Evolutionary conservation across 495 filamentous ascomycete species (phyloP), one percentile per base, ranked within the genome.

Genomic region (Xeromyces bisporus): DNA sequence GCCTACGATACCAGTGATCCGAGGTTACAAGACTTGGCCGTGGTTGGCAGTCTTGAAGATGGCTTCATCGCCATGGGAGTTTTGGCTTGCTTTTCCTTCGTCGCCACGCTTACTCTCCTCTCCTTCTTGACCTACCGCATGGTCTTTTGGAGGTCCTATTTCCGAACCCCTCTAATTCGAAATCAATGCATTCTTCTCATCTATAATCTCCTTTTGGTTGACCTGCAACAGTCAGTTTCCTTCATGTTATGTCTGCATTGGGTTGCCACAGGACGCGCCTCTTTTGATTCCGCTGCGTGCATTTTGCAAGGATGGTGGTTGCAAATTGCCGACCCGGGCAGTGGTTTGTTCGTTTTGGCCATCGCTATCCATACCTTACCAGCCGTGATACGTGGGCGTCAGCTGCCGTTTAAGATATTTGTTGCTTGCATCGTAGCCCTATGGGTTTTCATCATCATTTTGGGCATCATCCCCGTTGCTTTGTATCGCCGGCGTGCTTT

Each of bases 171-270:
- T n/a, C 44, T 60, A 6, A 41, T 43, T 7, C 34, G 51, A 21
- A 82, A 82, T 46, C 77, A 86, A 52, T 80, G 76, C 38, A 64
- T 83, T 11, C 46, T 83, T 21, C 61, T 86, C 18, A 72, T 83
- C 38, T 74, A 72, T 46, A 81, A 81, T 47, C 66, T 83, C 3
- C 56, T 83, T 6, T 45, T 82, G 10, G 75, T 76, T 33, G 78
- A 84, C 43, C 47, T 83, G 23, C 75, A 81, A 39, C 77, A 82
- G 42, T 55, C 72, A 1, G 55, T 67, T n/a, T 69, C 71, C 5
- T 83, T 81, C 43, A 28, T 75, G 20, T 51, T 83, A 28, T 76
- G 69, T 44, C 61, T 69, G 13, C 54, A 66, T 23, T 79, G 76
- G 69, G 43, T 71, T 7, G 37, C 41, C 1, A 37, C 50, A 1